Evolutionary conservation across 2,329 filamentous ascomycete genomes (phyloP).

Genomic region (Ophiosphaerella korrae): DNA sequence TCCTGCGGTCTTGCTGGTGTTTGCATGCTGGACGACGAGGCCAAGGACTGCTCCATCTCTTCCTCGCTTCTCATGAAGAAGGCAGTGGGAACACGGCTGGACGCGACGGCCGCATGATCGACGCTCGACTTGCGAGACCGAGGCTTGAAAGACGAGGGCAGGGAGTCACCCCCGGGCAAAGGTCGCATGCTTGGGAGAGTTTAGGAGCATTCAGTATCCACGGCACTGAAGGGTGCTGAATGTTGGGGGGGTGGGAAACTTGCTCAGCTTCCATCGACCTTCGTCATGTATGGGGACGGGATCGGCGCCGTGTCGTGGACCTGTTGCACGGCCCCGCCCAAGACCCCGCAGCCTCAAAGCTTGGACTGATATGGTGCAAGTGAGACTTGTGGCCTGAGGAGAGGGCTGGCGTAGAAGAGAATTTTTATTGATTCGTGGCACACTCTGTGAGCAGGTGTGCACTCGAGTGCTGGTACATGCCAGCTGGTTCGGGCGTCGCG

Average conservation of each 20-base stretch:
- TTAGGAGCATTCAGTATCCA: conserved; percentile 9
- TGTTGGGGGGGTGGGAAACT: conserved; percentile 1
- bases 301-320: conserved; percentile 1
- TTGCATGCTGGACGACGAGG: conserved; percentile 26
- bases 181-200: conserved; percentile 37
- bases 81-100: conserved; percentile 55
- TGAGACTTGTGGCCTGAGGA: background rate
- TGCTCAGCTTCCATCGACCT: conserved; percentile 3
- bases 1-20: conserved; percentile 36
- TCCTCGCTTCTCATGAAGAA: conserved; percentile 65
- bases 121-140: conserved; percentile 47
- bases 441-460: background rate
- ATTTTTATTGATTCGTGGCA: background rate
- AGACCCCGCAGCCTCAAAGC: conserved; percentile 8
- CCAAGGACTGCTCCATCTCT: conserved; percentile 52
- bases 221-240: background rate
- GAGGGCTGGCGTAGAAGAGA: background rate
- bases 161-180: conserved; percentile 43
- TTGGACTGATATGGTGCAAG: background rate
- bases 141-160: conserved; percentile 35
- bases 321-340: conserved; percentile 3
- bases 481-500: background rate
- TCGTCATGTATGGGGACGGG: conserved; percentile 10
- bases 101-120: conserved; percentile 35
- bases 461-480: background rate